phyloP scores from a whole-genome alignment of 2,329 filamentous ascomycete genomes.

The Fusarium temperatum region DNA sequence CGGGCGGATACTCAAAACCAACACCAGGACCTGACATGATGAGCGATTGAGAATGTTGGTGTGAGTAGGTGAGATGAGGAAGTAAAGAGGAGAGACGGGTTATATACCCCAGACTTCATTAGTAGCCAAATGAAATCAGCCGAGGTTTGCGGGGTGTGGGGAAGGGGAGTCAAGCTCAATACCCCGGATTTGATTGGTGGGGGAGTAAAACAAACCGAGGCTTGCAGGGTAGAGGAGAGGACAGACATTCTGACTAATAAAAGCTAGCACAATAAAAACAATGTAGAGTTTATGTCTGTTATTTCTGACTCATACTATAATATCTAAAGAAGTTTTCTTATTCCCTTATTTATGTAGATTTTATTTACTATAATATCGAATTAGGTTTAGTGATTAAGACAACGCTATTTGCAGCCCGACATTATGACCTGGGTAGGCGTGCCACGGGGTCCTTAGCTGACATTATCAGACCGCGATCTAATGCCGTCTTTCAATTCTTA shows the following conservation, averaged over 20 bases:
- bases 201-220: neutral
- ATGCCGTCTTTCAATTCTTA: no score
- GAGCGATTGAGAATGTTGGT: accelerated
- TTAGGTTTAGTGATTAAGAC: no score
- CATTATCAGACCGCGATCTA: no score
- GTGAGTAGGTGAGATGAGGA: neutral
- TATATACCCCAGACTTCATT: neutral
- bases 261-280: accelerated
- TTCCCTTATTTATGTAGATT: no score
- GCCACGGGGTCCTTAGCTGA: no score
- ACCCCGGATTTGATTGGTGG: neutral
- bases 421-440: no score
- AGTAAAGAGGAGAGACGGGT: neutral
- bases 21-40: conserved; percentile 7
- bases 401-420: no score
- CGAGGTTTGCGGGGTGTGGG: conserved; percentile 6
- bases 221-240: neutral
- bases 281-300: no score
- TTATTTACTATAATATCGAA: no score
- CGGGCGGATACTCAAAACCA: conserved; percentile 5
- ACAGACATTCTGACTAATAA: accelerated
- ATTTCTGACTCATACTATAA: no score
- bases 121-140: neutral
- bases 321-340: no score
- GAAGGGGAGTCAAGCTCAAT: neutral